A percentile compares a stretch with the other conserved stretches of the same genome.
Evolutionary conservation across 805 yeast species (phyloP).

Genomic region (Suhomyces prunicola): DNA sequence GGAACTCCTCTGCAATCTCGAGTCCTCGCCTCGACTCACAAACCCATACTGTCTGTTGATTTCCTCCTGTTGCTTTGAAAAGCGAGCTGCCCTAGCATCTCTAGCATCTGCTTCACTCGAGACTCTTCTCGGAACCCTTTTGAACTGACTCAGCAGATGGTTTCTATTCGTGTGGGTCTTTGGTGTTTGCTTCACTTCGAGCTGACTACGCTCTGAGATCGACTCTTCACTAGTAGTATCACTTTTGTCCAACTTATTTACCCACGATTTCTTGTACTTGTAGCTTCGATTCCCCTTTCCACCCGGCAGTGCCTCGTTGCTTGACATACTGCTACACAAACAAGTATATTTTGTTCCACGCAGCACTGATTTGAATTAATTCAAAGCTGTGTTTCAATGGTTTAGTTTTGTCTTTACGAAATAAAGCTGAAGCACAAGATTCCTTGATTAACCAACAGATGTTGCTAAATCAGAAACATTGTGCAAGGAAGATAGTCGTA

Average conservation of each 20-base stretch:
- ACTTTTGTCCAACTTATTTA: neutral
- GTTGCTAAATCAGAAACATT: too few species aligned
- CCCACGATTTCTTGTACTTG: neutral
- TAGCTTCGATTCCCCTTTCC: neutral
- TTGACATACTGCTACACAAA: neutral
- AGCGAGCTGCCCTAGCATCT: neutral
- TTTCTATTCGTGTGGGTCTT: neutral
- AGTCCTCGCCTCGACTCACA: slow-evolving; percentile 59
- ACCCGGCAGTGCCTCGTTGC: neutral
- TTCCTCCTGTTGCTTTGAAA: neutral
- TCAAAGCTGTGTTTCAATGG: too few species aligned
- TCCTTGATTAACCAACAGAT: too few species aligned
- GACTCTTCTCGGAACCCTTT: neutral
- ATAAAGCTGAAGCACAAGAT: too few species aligned
- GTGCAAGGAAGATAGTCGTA: too few species aligned
- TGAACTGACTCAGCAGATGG: neutral
- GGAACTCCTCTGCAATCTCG: slow-evolving; percentile 43
- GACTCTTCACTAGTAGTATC: neutral
- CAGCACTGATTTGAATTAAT: neutral
- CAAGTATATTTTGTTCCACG: neutral
- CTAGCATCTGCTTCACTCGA: neutral
- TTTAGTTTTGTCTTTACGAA: too few species aligned
- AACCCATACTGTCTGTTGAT: slow-evolving; percentile 39
- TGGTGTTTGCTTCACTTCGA: neutral
- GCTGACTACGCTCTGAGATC: neutral